Conservation (phyloP, 2,329 filamentous ascomycete genomes). For the Ophiocordyceps unilateralis region DNA sequence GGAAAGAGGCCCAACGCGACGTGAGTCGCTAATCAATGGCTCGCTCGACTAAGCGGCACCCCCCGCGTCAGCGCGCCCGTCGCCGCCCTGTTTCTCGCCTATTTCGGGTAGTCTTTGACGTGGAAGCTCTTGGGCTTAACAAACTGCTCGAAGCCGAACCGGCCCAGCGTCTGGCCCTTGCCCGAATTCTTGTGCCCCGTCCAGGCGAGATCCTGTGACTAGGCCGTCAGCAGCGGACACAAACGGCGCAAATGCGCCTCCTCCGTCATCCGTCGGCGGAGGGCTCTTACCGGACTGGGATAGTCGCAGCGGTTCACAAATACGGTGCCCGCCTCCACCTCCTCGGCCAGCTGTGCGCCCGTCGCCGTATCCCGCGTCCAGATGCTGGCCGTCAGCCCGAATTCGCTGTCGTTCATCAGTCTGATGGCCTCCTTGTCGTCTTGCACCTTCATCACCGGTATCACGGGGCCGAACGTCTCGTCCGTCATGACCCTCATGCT, state of each 20-base stretch:
- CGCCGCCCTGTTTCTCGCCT: too few species aligned
- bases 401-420: slow-evolving; percentile 89
- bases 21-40: too few species aligned
- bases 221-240: slow-evolving; percentile 2
- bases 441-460: slow-evolving; percentile 76
- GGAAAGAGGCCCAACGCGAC: too few species aligned
- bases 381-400: slow-evolving; percentile 88
- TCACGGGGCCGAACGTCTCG: slow-evolving; percentile 88
- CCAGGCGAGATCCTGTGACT: slow-evolving; percentile 75
- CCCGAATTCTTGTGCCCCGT: slow-evolving; percentile 97
- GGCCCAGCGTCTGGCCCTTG: slow-evolving; percentile 76
- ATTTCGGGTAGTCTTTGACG: slow-evolving; percentile 63
- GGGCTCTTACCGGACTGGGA: slow-evolving; percentile 59
- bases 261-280: slow-evolving; percentile 8
- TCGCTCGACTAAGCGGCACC: too few species aligned
- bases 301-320: slow-evolving; percentile 93
- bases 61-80: too few species aligned
- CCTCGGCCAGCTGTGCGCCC: slow-evolving; percentile 60
- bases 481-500: slow-evolving; percentile 79
- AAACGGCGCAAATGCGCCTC: too few species aligned
- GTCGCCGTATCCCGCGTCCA: slow-evolving; percentile 78
- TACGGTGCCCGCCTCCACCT: slow-evolving; percentile 82
- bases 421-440: slow-evolving; percentile 64
- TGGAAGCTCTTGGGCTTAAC: slow-evolving; percentile 94
- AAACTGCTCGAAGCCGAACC: slow-evolving; percentile 87